Evolutionary conservation across 192 early-diverging fungal genomes (phyloP).

Genomic region (Globomyces pollinis-pini): DNA sequence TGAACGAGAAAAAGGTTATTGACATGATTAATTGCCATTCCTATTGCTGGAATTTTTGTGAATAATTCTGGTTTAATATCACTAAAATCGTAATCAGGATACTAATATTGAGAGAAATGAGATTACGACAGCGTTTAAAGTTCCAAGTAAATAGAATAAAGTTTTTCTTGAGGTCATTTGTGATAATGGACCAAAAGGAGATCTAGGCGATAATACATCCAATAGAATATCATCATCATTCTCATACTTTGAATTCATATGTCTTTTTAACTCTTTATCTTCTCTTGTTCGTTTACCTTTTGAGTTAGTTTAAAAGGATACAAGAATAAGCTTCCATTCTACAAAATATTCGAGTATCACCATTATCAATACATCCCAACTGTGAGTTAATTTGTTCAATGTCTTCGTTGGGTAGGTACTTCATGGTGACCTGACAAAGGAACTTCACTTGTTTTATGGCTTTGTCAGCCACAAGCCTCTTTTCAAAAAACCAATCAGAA

Average conservation of each 20-base stretch:
- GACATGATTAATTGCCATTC: conserved; percentile 71
- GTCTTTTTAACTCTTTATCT: conserved; percentile 86
- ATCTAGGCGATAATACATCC: conserved; percentile 11
- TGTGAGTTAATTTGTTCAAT: conserved; percentile 81
- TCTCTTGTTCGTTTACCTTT: conserved; percentile 87
- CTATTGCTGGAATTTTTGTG: conserved; percentile 61
- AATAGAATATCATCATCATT: conserved; percentile 35
- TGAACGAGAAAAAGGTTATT: conserved; percentile 75
- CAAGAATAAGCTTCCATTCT: conserved; percentile 91
- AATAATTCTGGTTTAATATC: conserved; percentile 75
- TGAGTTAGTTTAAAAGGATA: conserved; percentile 38
- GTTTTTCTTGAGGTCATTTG: conserved; percentile 77
- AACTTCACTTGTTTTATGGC: background rate
- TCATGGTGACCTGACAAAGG: conserved; percentile 47
- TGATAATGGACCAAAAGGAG: conserved; percentile 63
- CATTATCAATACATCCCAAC: conserved; percentile 73
- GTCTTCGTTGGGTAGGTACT: conserved; percentile 74
- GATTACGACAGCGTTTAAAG: conserved; percentile 88
- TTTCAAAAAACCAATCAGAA: too few relatives aligned
- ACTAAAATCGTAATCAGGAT: conserved; percentile 97
- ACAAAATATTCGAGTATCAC: conserved; percentile 74
- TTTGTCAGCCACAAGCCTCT: too few relatives aligned
- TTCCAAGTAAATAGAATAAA: conserved; percentile 90
- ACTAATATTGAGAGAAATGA: too few relatives aligned
- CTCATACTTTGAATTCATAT: conserved; percentile 78